Evolutionary conservation across 2,329 filamentous ascomycete genomes (phyloP).

Genomic region (Penicillium sp.): DNA sequence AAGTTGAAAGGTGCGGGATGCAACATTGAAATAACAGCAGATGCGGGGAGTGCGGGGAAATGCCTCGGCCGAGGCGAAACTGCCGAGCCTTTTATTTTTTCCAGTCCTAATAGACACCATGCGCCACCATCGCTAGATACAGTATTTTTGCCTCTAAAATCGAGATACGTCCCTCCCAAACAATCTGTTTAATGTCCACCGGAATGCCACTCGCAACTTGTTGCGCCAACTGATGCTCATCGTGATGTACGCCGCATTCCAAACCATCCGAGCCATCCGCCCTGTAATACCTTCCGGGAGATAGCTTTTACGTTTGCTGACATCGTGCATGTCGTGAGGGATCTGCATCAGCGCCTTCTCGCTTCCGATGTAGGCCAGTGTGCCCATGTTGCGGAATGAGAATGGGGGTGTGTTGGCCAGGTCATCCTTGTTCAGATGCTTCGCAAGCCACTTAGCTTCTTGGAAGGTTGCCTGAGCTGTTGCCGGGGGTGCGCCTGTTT

Average conservation of each 20-base stretch:
- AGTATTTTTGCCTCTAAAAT: constrained; percentile 31
- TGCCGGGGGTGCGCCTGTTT: constrained; percentile 57
- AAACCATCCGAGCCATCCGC: constrained; percentile 47
- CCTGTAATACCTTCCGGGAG: constrained; percentile 45
- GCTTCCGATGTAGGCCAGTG: constrained; percentile 64
- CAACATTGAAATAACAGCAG: constrained; percentile 4
- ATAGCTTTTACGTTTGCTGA: constrained; percentile 27
- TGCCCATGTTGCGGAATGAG: constrained; percentile 61
- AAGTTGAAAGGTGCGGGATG: background rate
- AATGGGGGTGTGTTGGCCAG: constrained; percentile 45
- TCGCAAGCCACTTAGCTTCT: constrained; percentile 62
- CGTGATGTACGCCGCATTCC: constrained; percentile 50
- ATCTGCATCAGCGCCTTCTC: constrained; percentile 62
- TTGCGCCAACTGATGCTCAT: constrained; percentile 55
- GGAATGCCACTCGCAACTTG: constrained; percentile 44
- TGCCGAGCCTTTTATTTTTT: background rate
- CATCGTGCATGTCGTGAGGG: constrained; percentile 31
- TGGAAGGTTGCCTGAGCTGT: constrained; percentile 65
- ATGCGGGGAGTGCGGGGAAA: constrained; percentile 24
- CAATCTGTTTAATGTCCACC: constrained; percentile 48
- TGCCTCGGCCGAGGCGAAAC: background rate
- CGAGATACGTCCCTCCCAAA: constrained; percentile 52
- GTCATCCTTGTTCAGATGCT: constrained; percentile 57
- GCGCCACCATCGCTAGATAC: background rate
- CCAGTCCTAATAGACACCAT: background rate